Conservation (phyloP, 2,329 filamentous ascomycete species). For the Neonectria sp. region DNA sequence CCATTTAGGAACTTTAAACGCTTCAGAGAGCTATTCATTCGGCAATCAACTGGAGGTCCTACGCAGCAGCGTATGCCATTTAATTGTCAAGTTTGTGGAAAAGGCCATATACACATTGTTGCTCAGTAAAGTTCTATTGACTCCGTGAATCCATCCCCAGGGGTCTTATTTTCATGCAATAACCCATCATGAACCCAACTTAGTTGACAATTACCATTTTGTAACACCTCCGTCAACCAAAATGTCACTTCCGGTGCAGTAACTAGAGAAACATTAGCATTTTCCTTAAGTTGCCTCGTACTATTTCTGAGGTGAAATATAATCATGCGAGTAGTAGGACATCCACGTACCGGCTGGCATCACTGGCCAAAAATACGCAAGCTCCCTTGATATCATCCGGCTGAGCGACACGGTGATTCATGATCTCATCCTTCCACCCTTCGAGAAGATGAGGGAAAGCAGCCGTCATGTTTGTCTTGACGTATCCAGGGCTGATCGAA, state of each 20-base stretch:
- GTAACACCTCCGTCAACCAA: constrained; percentile 61
- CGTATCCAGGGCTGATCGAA: constrained; percentile 61
- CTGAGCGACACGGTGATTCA: constrained; percentile 62
- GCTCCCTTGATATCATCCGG: constrained; percentile 66
- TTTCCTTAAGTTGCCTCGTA: not conserved
- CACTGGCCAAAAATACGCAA: constrained; percentile 63
- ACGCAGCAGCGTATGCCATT: not conserved
- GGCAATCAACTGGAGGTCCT: not conserved
- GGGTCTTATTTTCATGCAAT: not conserved
- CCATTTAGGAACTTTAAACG: not conserved
- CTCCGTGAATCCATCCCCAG: no score
- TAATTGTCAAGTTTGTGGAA: not conserved
- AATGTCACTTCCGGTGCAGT: constrained; percentile 61
- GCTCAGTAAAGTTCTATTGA: not conserved
- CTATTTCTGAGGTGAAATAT: not conserved
- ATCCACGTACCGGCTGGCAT: constrained; percentile 60
- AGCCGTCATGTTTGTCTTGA: constrained; percentile 61
- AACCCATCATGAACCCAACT: not conserved
- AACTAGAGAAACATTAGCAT: constrained; percentile 32
- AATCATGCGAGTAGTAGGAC: not conserved
- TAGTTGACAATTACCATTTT: constrained; percentile 50
- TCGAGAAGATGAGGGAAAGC: constrained; percentile 63
- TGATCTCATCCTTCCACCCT: constrained; percentile 64
- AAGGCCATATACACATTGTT: not conserved
- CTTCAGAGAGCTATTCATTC: not conserved